Evolutionary conservation across 2,329 filamentous ascomycete genomes (phyloP).

Genomic region (Escovopsis sp.): DNA sequence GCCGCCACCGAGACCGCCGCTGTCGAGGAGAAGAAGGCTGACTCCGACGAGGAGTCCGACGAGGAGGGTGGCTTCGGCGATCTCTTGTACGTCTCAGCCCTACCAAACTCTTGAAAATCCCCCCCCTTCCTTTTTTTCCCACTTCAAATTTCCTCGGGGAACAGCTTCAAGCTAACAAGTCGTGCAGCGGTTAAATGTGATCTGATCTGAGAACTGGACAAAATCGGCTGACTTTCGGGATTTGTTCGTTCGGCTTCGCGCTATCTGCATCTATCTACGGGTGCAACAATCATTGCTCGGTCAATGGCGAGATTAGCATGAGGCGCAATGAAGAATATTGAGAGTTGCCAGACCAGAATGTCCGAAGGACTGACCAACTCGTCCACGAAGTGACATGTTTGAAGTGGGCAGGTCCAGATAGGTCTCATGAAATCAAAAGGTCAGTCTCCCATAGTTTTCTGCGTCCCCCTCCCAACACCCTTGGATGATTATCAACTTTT

Average conservation of each 20-base stretch:
- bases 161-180: conserved; percentile 22
- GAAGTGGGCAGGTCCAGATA: not conserved
- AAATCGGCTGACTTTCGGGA: conserved; percentile 26
- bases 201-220: conserved; percentile 12
- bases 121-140: too few species aligned
- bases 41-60: conserved; percentile 55
- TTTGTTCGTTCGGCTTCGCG: conserved; percentile 29
- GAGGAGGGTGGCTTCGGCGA: conserved; percentile 61
- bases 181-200: conserved; percentile 33
- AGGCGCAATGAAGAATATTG: conserved; percentile 14
- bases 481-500: conserved; percentile 41
- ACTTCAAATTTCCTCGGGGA: too few species aligned
- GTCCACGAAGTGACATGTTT: conserved; percentile 2
- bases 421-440: conserved; percentile 19
- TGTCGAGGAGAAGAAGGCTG: conserved; percentile 50
- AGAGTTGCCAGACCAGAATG: conserved; percentile 8
- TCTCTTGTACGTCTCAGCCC: conserved; percentile 46
- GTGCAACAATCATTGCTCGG: conserved; percentile 35
- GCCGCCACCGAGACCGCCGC: conserved; percentile 37
- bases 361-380: conserved; percentile 1
- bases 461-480: conserved; percentile 8
- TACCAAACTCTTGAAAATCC: not conserved
- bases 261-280: conserved; percentile 24
- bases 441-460: conserved; percentile 23
- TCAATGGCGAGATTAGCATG: conserved; percentile 18